phyloP scores from a whole-genome alignment of 768 basidiomycete genomes.

The Cystobasidium onofrii region DNA sequence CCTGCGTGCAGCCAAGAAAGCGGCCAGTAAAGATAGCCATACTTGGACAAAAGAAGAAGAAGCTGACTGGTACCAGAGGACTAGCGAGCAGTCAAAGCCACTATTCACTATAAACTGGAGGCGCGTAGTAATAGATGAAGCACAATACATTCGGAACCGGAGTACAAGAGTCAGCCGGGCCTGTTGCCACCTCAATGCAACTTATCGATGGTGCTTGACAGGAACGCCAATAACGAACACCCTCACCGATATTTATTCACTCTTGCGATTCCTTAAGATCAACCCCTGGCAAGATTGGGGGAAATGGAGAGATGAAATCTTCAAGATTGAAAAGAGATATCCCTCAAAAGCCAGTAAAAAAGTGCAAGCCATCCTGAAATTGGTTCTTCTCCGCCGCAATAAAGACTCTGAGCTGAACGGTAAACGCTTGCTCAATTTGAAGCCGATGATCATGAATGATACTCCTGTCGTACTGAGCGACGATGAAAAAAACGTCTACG shows the following conservation, averaged over 20 bases:
- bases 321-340: neutral
- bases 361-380: constrained; percentile 12
- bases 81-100: constrained; percentile 43
- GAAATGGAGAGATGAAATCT: neutral
- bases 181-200: constrained; percentile 53
- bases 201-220: constrained; percentile 55
- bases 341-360: neutral
- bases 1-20: constrained; percentile 37
- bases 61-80: constrained; percentile 36
- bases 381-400: neutral
- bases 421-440: neutral
- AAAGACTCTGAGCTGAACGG: constrained; percentile 11
- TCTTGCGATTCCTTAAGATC: constrained; percentile 22
- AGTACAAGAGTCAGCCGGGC: constrained; percentile 51
- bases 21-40: constrained; percentile 41
- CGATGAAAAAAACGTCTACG: constrained; percentile 3
- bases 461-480: neutral
- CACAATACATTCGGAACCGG: constrained; percentile 45
- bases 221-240: constrained; percentile 65
- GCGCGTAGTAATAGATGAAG: constrained; percentile 46
- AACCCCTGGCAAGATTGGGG: neutral
- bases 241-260: constrained; percentile 7
- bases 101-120: constrained; percentile 45
- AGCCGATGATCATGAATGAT: neutral
- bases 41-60: constrained; percentile 37